phyloP scores from a whole-genome alignment of 495 filamentous ascomycete genomes.

The Sporormia fimetaria region DNA sequence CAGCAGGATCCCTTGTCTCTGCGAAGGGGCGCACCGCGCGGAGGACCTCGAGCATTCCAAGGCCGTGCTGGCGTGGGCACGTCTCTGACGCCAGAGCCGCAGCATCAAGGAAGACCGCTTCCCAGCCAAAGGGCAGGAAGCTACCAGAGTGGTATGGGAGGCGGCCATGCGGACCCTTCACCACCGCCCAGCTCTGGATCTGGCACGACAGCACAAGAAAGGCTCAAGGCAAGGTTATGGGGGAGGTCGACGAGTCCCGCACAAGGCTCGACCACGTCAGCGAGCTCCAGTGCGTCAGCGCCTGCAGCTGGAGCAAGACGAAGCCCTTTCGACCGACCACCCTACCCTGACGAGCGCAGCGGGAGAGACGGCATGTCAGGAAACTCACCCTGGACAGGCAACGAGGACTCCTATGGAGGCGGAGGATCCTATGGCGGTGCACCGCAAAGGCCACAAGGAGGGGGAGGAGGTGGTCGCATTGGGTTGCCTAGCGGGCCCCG shows the following conservation, averaged over 20 bases:
- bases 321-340: conserved; percentile 19
- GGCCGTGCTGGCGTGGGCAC: conserved; percentile 22
- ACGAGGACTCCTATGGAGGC: conserved; percentile 14
- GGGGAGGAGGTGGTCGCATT: conserved; percentile 30
- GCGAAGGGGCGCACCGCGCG: conserved; percentile 33
- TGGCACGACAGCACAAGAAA: conserved; percentile 50
- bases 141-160: conserved; percentile 43
- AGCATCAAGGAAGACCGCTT: conserved; percentile 45
- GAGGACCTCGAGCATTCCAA: conserved; percentile 23
- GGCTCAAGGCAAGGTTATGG: conserved; percentile 55
- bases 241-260: conserved; percentile 31
- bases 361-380: conserved; percentile 17
- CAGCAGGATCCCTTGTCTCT: conserved; percentile 45
- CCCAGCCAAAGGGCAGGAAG: conserved; percentile 63
- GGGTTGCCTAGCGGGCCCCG: conserved; percentile 44
- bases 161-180: conserved; percentile 25
- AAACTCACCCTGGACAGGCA: conserved; percentile 20
- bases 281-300: conserved; percentile 10
- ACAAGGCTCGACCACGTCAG: conserved; percentile 13
- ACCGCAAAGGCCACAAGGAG: conserved; percentile 5
- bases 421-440: conserved; percentile 8
- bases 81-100: conserved; percentile 27
- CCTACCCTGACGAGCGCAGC: conserved; percentile 24
- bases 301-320: conserved; percentile 8
- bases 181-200: conserved; percentile 32